These are phyloP conservation scores for Yamadazyma spencermartinsiae DNA, from an alignment of 1,139 yeast genomes.

Conservation along the genomic window DNA sequence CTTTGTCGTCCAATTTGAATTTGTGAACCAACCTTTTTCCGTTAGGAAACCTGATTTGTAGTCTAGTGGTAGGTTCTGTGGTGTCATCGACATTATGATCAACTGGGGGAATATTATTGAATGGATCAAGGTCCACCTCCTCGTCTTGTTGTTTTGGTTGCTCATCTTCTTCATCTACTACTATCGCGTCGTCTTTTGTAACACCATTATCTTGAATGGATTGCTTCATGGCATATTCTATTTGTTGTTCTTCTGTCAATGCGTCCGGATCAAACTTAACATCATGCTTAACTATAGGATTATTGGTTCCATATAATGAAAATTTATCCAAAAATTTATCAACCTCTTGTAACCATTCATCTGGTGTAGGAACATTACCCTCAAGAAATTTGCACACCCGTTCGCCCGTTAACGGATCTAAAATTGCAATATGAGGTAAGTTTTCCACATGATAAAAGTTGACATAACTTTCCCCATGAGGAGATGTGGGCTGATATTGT, in stretches of 20 bases:
- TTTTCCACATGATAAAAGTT: constrained; percentile 67
- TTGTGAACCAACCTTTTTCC: constrained; percentile 82
- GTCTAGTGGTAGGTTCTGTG: constrained; percentile 65
- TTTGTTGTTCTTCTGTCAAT: constrained; percentile 81
- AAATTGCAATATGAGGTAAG: constrained; percentile 85
- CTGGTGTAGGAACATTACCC: constrained; percentile 57
- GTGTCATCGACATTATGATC: constrained; percentile 56
- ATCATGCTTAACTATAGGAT: constrained; percentile 65
- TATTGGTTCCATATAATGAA: constrained; percentile 63
- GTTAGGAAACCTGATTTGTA: constrained; percentile 85
- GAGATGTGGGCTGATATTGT: constrained; percentile 77
- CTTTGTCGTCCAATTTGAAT: constrained; percentile 57
- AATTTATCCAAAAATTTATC: constrained; percentile 60
- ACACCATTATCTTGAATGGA: constrained; percentile 44
- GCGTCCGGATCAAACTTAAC: constrained; percentile 57
- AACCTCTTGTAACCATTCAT: constrained; percentile 60
- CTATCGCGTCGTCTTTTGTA: constrained; percentile 30
- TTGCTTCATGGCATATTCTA: constrained; percentile 73
- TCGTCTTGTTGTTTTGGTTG: constrained; percentile 9
- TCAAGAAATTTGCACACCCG: constrained; percentile 70
- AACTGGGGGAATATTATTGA: constrained; percentile 47
- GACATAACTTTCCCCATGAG: constrained; percentile 67
- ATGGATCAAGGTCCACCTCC: too few relatives aligned
- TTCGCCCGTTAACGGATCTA: constrained; percentile 96
- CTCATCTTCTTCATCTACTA: constrained; percentile 19